phyloP scores from a whole-genome alignment of 1,139 yeast genomes.

The Candida sojae region DNA sequence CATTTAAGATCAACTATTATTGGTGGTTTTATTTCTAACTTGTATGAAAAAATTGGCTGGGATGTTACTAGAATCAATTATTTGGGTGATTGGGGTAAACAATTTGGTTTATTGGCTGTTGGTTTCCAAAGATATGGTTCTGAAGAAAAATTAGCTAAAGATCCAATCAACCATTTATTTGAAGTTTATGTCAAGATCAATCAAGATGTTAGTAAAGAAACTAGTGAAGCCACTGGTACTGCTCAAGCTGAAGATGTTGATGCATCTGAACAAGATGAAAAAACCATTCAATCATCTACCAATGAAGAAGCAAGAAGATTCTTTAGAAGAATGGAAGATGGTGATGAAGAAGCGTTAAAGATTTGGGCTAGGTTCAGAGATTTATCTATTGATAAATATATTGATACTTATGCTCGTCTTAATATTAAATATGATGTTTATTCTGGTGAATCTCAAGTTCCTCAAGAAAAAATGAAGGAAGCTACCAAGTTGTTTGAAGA shows the following conservation, averaged over 20 bases:
- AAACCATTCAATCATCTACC: constrained; percentile 31
- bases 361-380: constrained; percentile 92
- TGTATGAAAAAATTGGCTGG: constrained; percentile 90
- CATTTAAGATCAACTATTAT: constrained; percentile 97
- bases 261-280: constrained; percentile 15
- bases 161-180: constrained; percentile 93
- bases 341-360: constrained; percentile 75
- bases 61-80: constrained; percentile 88
- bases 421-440: constrained; percentile 85
- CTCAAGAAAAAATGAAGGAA: constrained; percentile 67
- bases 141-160: constrained; percentile 66
- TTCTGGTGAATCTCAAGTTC: constrained; percentile 95
- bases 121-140: constrained; percentile 87
- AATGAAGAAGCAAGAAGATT: constrained; percentile 86
- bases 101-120: constrained; percentile 92
- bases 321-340: constrained; percentile 92
- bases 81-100: constrained; percentile 99
- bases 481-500: constrained; percentile 66
- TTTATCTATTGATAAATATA: constrained; percentile 81
- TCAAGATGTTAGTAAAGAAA: constrained; percentile 72
- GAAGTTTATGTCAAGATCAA: constrained; percentile 91
- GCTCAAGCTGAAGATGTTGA: constrained; percentile 29
- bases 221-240: constrained; percentile 43
- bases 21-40: constrained; percentile 93
- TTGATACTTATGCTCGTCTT: constrained; percentile 86